Evolutionary conservation across 345 rosid genomes (phyloP).

Genomic region (Populus pruinosa): DNA sequence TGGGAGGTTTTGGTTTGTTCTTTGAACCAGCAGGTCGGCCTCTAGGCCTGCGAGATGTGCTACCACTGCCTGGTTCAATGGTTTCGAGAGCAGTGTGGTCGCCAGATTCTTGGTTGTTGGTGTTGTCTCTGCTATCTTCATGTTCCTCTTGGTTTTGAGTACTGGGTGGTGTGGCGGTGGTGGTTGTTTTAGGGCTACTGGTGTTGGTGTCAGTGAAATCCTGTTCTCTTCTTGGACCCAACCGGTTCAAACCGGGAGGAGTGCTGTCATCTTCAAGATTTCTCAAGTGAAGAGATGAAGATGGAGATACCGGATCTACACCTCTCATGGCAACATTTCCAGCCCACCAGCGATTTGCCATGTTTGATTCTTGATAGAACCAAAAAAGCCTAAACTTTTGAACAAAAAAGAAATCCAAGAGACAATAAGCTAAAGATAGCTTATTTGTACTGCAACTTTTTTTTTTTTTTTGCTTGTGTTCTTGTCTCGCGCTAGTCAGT

Average conservation of each 20-base stretch:
- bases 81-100: slow-evolving; percentile 28
- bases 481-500: neutral
- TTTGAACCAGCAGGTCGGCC: no score
- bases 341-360: slow-evolving; percentile 93
- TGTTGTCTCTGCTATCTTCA: slow-evolving; percentile 42
- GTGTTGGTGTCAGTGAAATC: slow-evolving; percentile 39
- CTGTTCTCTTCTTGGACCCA: slow-evolving; percentile 50
- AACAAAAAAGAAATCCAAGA: neutral
- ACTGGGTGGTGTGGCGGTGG: slow-evolving; percentile 25
- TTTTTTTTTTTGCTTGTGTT: neutral
- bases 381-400: neutral
- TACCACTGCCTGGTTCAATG: slow-evolving; percentile 45
- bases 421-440: neutral
- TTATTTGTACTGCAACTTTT: neutral
- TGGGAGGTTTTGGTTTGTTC: slow-evolving; percentile 71
- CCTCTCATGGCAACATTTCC: slow-evolving; percentile 69
- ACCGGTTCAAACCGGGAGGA: slow-evolving; percentile 21
- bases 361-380: slow-evolving; percentile 17
- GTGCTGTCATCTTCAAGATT: slow-evolving; percentile 34
- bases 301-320: slow-evolving; percentile 47
- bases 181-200: slow-evolving; percentile 36
- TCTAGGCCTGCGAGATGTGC: slow-evolving; percentile 63
- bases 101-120: slow-evolving; percentile 21
- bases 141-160: slow-evolving; percentile 41
- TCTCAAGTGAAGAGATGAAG: slow-evolving; percentile 46